phyloP scores from a whole-genome alignment of 2,329 filamentous ascomycete species.

The Phaeoacremonium minimum region DNA sequence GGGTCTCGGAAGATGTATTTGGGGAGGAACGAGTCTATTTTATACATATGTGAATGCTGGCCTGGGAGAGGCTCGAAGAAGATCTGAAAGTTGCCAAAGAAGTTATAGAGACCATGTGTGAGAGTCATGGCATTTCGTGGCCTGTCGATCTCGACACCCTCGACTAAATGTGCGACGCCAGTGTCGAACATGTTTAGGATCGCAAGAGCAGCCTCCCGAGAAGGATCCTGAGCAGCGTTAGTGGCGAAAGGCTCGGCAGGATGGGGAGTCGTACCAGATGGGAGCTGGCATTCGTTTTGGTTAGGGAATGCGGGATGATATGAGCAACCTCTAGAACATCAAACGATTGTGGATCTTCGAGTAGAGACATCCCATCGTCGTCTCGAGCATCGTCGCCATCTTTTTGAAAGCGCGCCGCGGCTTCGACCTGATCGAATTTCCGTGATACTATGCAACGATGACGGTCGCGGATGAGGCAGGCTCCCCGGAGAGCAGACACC shows the following conservation, averaged over 20 bases:
- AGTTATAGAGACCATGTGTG: conserved; percentile 15
- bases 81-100: conserved; percentile 25
- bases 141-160: conserved; percentile 32
- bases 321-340: conserved; percentile 15
- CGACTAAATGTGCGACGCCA: conserved; percentile 26
- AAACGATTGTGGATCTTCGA: conserved; percentile 2
- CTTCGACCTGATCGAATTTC: conserved; percentile 13
- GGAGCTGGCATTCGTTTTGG: conserved; percentile 5
- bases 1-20: conserved; percentile 3
- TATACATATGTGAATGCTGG: conserved; percentile 17
- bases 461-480: conserved; percentile 21
- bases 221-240: conserved; percentile 8
- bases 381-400: conserved; percentile 14
- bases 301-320: conserved; percentile 14
- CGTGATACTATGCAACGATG: conserved; percentile 21
- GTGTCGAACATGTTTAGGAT: conserved; percentile 37
- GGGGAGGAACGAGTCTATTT: conserved; percentile 16
- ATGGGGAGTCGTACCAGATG: conserved; percentile 6
- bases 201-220: conserved; percentile 25
- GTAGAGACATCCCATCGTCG: conserved; percentile 16
- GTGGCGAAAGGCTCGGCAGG: neutral
- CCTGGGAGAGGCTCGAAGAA: conserved; percentile 19
- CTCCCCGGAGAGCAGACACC: conserved; percentile 15
- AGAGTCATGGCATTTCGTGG: conserved; percentile 32
- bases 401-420: conserved; percentile 4